Conservation (phyloP, 768 basidiomycete species). For the Hericium rajendrae region DNA sequence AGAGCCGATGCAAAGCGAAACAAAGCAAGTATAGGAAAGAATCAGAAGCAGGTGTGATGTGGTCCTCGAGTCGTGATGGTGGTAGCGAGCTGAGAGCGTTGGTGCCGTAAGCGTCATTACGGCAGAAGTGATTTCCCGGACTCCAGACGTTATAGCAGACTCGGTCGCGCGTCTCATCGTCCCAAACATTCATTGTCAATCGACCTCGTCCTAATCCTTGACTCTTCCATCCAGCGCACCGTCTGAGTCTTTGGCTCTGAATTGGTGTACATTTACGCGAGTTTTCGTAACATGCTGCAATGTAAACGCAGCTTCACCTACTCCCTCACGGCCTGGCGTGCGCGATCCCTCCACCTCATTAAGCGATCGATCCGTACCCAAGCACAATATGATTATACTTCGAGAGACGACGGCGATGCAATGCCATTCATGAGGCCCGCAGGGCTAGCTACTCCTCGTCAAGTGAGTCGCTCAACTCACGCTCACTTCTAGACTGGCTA, state of each 20-base stretch:
- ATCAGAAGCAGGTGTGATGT: too few relatives aligned
- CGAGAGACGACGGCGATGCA: constrained; percentile 4
- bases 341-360: background rate
- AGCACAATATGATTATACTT: constrained; percentile 12
- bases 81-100: too few relatives aligned
- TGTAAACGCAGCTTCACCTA: background rate
- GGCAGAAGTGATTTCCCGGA: too few relatives aligned
- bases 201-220: background rate
- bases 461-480: constrained; percentile 23
- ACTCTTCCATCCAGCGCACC: background rate
- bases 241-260: background rate
- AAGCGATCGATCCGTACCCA: constrained; percentile 9
- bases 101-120: too few relatives aligned
- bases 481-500: too few relatives aligned
- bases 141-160: too few relatives aligned
- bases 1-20: background rate
- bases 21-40: background rate
- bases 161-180: background rate
- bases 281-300: background rate
- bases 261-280: background rate
- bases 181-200: background rate
- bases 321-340: background rate
- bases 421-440: background rate
- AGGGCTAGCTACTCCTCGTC: constrained; percentile 37
- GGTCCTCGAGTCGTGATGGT: too few relatives aligned